Percentiles rank a stretch among this genome's conserved stretches.
phyloP scores from a whole-genome alignment of 179 eudicot species.

The Gypsophila paniculata region DNA sequence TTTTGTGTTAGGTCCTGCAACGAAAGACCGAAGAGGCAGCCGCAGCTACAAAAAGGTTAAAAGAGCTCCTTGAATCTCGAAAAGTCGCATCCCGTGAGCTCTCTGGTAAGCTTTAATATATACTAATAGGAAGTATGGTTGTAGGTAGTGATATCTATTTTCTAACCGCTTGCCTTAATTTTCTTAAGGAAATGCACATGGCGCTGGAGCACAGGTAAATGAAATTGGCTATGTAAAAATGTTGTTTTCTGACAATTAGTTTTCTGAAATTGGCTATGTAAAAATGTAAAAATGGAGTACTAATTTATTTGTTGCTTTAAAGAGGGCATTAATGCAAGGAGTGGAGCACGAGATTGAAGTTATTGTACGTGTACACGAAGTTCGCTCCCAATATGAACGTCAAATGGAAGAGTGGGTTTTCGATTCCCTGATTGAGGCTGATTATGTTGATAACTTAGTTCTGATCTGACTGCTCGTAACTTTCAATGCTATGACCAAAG shows the following conservation, averaged over 20 bases:
- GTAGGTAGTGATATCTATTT: background rate
- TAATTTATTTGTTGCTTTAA: slow-evolving; percentile 13
- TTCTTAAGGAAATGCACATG: slow-evolving; percentile 50
- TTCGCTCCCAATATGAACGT: slow-evolving; percentile 88
- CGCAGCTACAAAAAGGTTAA: slow-evolving; percentile 81
- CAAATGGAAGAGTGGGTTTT: slow-evolving; percentile 86
- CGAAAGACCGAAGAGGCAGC: slow-evolving; percentile 96
- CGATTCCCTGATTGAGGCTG: background rate
- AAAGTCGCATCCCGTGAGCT: slow-evolving; percentile 72
- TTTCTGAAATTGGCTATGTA: background rate
- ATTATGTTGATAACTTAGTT: background rate
- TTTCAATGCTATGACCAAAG: too few species aligned
- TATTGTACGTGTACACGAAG: slow-evolving; percentile 84
- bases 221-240: background rate
- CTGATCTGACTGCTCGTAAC: too few species aligned
- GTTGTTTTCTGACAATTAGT: too few species aligned
- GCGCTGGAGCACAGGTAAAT: slow-evolving; percentile 70
- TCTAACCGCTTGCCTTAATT: background rate
- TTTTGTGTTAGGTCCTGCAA: slow-evolving; percentile 64
- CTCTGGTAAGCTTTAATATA: slow-evolving; percentile 34
- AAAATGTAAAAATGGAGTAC: too few species aligned
- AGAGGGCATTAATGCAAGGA: slow-evolving; percentile 78
- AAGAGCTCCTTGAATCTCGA: slow-evolving; percentile 82
- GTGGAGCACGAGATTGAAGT: slow-evolving; percentile 97
- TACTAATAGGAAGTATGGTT: background rate